Percentiles rank a stretch among this genome's conserved stretches.
These are phyloP conservation scores for Stenocarpella maydis DNA, from an alignment of 2,329 filamentous ascomycete genomes.

Conservation along the genomic window DNA sequence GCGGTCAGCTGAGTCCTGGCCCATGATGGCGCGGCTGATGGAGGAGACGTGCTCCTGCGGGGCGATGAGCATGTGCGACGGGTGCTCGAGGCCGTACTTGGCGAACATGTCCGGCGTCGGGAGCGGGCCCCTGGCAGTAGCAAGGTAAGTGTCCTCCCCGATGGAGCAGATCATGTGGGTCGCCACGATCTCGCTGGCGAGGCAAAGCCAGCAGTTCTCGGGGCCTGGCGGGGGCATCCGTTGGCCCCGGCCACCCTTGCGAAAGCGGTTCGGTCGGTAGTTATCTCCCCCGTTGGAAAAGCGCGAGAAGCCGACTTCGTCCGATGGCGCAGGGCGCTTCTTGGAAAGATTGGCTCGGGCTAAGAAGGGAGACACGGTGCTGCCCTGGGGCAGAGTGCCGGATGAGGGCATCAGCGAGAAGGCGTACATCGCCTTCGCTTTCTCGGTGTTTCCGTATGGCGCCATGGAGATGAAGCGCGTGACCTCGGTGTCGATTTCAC, in stretches of 20 bases:
- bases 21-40: conserved; percentile 65
- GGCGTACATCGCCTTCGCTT: conserved; percentile 83
- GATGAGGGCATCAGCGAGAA: conserved; percentile 73
- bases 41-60: conserved; percentile 85
- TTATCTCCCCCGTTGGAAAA: conserved; percentile 53
- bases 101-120: conserved; percentile 74
- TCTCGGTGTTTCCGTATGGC: conserved; percentile 75
- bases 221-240: conserved; percentile 71
- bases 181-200: conserved; percentile 84
- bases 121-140: conserved; percentile 90
- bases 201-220: conserved; percentile 91
- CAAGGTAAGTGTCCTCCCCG: conserved; percentile 86
- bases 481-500: conserved; percentile 58
- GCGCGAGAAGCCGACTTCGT: conserved; percentile 62
- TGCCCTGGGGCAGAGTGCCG: conserved; percentile 70
- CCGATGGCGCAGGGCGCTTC: conserved; percentile 61
- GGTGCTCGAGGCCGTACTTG: conserved; percentile 72
- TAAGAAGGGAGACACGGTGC: conserved; percentile 79
- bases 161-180: conserved; percentile 92
- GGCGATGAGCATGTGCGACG: conserved; percentile 90
- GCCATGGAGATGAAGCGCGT: conserved; percentile 94
- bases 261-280: conserved; percentile 49
- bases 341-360: conserved; percentile 48
- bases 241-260: conserved; percentile 55
- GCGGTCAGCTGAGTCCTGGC: conserved; percentile 60